Conservation (phyloP, 495 filamentous ascomycete species). For the Talaromyces trachyspermus region DNA sequence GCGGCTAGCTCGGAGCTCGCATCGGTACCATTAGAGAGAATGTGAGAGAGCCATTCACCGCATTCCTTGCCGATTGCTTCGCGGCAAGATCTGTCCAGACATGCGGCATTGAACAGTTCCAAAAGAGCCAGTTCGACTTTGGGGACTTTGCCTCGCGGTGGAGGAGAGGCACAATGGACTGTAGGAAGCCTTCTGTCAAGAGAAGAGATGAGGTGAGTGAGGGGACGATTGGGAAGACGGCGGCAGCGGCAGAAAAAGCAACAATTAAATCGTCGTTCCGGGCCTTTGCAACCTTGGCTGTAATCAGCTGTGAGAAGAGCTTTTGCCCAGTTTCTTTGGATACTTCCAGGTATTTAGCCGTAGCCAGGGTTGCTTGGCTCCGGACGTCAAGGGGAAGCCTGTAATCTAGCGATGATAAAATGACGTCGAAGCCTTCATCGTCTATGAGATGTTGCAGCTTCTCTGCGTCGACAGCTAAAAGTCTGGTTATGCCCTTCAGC, state of each 20-base stretch:
- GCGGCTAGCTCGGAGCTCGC: conserved; percentile 64
- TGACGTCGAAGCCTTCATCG: conserved; percentile 68
- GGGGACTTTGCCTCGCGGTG: conserved; percentile 65
- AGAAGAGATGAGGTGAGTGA: conserved; percentile 65
- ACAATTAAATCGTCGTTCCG: conserved; percentile 55
- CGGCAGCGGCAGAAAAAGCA: conserved; percentile 81
- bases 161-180: conserved; percentile 60
- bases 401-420: conserved; percentile 71
- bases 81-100: conserved; percentile 70
- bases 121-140: conserved; percentile 75
- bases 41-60: conserved; percentile 71
- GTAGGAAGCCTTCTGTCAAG: conserved; percentile 74
- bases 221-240: conserved; percentile 78
- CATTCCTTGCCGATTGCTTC: conserved; percentile 75
- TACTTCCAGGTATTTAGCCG: conserved; percentile 71
- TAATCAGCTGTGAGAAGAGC: conserved; percentile 61
- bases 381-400: conserved; percentile 59
- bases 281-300: conserved; percentile 40
- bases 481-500: conserved; percentile 54
- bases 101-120: conserved; percentile 85
- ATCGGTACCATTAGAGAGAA: conserved; percentile 60
- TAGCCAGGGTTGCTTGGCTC: conserved; percentile 67
- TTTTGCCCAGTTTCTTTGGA: conserved; percentile 59
- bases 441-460: conserved; percentile 63
- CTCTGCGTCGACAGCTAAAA: conserved; percentile 52